Base-by-base conservation (phyloP, 768 basidiomycete genomes). In the Naematelia encephala region DNA sequence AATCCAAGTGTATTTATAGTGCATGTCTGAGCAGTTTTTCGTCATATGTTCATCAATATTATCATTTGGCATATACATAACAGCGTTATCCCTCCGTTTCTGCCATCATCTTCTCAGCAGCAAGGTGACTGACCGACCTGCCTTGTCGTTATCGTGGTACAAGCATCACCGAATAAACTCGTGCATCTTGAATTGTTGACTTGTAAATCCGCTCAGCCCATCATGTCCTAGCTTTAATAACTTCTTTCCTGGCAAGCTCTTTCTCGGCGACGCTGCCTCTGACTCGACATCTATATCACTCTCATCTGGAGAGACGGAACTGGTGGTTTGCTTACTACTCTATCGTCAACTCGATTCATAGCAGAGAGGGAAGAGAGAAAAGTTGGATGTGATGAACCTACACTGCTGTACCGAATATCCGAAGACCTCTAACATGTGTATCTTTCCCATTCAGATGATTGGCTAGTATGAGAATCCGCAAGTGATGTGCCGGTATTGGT, bases 361-460 rank as follows among this genome's bases (percentile, higher is more conserved):
- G 11, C 11, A 19, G 8, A 47, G n/a, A 19, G 25, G 46, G 21
- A 8, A 47, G 34, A 16, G 8, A 39, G 16, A 39, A 16, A 21
- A 19, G 46, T 8, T 21, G 46, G 25, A 47, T n/a, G n/a, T n/a
- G n/a, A n/a, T 10, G 46, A 5, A 25, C n/a, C 26, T 26, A 14
- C 49, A 23, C 39, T 13, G 21, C 28, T 42, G 91, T 89, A 0
- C 91, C 94, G 54, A 91, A 84, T n/a, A 97, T 82, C 30, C 82
- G 85, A 42, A 98, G 78, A 2, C 94, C 93, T 12, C 96, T 85
- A 16, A 99, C 89, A 79, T 99, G 96, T 8, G 96, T 98, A 78
- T 99, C 96, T 74, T 98, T 98, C 4, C 96, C 96, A 68, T 93
- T 97, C 87, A 96, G 88, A 73, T 98, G 92, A 73, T 98, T 99